These are phyloP conservation scores for Macrophomina tecta DNA, from an alignment of 2,329 filamentous ascomycete genomes.

Conservation along the genomic window DNA sequence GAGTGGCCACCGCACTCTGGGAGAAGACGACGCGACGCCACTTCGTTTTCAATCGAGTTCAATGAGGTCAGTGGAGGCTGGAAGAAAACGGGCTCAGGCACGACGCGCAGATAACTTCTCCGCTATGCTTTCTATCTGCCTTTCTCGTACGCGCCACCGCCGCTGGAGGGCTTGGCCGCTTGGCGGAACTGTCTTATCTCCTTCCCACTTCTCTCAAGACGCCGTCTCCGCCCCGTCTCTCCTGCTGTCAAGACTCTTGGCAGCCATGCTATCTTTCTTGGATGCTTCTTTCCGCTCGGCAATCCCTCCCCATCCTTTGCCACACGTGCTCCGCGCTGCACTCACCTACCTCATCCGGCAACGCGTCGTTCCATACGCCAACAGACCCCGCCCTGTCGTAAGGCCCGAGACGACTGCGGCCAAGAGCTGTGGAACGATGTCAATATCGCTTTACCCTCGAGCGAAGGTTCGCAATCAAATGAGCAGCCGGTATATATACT, in stretches of 20 bases:
- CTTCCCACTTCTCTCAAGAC: conserved; percentile 6
- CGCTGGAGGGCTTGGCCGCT: not conserved
- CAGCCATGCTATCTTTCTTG: not conserved
- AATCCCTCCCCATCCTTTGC: too few species aligned
- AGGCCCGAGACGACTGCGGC: not conserved
- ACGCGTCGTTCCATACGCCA: conserved; percentile 1
- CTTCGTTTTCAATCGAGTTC: conserved; percentile 4
- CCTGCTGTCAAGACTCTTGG: conserved; percentile 4
- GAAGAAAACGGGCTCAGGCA: not conserved
- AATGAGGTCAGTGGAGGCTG: too few species aligned
- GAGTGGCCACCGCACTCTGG: not conserved
- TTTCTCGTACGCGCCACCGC: conserved; percentile 7
- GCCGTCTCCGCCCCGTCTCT: not conserved
- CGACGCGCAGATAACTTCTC: too few species aligned
- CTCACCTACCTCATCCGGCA: not conserved
- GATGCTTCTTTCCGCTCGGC: conserved; percentile 17
- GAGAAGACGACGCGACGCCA: not conserved
- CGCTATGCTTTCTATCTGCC: not conserved
- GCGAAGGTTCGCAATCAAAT: not conserved
- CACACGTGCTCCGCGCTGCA: not conserved
- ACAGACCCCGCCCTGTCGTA: not conserved
- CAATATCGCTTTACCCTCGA: not conserved
- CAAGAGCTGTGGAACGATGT: conserved; percentile 15
- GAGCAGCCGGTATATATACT: conserved; percentile 5
- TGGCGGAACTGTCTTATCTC: conserved; percentile 9